Conservation (phyloP, 495 filamentous ascomycete species). For the Aspergillus nidulans region DNA sequence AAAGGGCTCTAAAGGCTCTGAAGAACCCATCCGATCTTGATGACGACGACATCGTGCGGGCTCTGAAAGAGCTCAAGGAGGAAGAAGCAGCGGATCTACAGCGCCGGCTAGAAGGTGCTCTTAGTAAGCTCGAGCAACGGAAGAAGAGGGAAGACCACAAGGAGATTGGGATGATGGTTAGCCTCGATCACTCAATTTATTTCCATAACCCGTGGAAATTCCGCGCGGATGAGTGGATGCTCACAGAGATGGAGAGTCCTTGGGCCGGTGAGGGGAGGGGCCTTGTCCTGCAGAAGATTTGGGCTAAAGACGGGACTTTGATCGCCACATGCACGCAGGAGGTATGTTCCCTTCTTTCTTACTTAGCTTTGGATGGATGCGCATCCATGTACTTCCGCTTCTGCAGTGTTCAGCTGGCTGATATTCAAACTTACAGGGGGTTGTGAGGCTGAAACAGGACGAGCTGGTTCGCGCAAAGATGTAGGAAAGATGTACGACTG, state of each 20-base stretch:
- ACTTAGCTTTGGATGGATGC: background rate
- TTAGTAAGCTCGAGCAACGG: constrained; percentile 23
- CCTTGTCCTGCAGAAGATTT: constrained; percentile 83
- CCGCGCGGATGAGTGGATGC: constrained; percentile 89
- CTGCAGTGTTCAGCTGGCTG: constrained; percentile 4
- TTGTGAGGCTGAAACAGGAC: constrained; percentile 44
- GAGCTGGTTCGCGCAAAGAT: constrained; percentile 39
- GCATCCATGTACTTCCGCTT: background rate
- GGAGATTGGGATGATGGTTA: constrained; percentile 90
- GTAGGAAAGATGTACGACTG: constrained; percentile 12
- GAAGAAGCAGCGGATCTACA: constrained; percentile 39
- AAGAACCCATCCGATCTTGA: constrained; percentile 47
- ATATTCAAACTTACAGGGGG: constrained; percentile 27
- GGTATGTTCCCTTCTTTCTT: constrained; percentile 26
- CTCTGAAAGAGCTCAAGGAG: constrained; percentile 40
- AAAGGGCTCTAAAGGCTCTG: constrained; percentile 34
- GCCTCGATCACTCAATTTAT: constrained; percentile 88
- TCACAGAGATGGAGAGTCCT: constrained; percentile 86
- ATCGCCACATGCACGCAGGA: constrained; percentile 60
- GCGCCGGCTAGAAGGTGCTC: constrained; percentile 32
- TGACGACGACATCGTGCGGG: constrained; percentile 38
- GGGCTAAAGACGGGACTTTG: constrained; percentile 72
- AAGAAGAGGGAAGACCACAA: constrained; percentile 24
- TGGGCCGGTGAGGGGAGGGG: constrained; percentile 90
- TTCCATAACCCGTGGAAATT: constrained; percentile 83